Evolutionary conservation across 345 rosid species (phyloP).

Genomic region (Theobroma cacao): DNA sequence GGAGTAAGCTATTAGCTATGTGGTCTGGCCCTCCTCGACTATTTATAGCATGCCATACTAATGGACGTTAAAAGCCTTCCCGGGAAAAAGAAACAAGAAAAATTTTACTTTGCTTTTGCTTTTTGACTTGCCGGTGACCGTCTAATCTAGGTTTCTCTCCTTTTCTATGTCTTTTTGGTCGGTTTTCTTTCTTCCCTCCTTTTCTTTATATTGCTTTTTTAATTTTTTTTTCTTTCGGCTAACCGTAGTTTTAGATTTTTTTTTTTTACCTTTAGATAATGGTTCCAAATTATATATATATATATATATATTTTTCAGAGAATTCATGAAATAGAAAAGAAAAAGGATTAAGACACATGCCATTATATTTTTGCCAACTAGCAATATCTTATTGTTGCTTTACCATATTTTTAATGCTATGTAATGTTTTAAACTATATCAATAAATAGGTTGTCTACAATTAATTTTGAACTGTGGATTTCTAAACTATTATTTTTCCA

Average conservation of each 20-base stretch:
- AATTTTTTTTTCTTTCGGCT: neutral
- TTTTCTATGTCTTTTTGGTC: neutral
- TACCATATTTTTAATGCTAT: neutral
- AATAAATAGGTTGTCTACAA: no score
- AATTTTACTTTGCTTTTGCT: neutral
- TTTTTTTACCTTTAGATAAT: neutral
- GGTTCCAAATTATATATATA: neutral
- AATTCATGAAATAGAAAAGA: neutral
- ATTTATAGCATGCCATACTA: slow-evolving; percentile 16
- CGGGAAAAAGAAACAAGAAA: neutral
- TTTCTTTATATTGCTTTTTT: no score
- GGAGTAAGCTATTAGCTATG: slow-evolving; percentile 1
- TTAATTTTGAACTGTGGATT: no score
- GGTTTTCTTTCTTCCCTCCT: neutral
- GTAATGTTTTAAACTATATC: no score
- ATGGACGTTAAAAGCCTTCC: slow-evolving; percentile 9
- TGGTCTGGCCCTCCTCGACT: slow-evolving; percentile 4
- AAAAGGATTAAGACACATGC: neutral
- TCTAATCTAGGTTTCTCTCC: neutral
- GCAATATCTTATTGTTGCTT: neutral
- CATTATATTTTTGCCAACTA: neutral
- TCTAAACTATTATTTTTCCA: no score
- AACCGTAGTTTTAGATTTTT: neutral
- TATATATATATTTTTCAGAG: no score
- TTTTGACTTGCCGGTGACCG: slow-evolving; percentile 7